A percentile compares a stretch with the other conserved stretches of the same genome.
phyloP scores from a whole-genome alignment of 164 flowering plant species.

The Aristolochia contorta region DNA sequence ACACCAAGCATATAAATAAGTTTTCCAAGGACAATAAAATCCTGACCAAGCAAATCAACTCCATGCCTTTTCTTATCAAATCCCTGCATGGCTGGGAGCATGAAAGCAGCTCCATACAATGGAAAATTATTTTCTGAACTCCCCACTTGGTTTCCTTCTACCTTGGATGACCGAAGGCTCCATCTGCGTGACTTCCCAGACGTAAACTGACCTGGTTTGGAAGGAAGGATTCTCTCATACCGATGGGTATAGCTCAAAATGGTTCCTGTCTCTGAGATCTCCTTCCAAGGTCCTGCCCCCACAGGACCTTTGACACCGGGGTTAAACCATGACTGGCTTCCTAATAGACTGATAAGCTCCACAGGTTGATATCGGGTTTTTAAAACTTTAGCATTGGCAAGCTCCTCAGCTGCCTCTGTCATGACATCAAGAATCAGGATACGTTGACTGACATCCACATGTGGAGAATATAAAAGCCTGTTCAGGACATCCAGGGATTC shows the following conservation, averaged over 20 bases:
- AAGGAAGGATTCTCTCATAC: constrained; percentile 82
- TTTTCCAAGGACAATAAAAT: constrained; percentile 86
- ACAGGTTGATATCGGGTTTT: constrained; percentile 27
- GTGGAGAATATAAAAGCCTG: constrained; percentile 75
- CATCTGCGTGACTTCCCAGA: constrained; percentile 81
- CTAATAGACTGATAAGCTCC: constrained; percentile 51
- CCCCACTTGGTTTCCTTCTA: constrained; percentile 33
- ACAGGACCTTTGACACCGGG: constrained; percentile 64
- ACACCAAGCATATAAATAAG: constrained; percentile 89
- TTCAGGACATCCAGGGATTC: constrained; percentile 62
- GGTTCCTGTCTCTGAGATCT: constrained; percentile 51
- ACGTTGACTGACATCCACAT: constrained; percentile 82
- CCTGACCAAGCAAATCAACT: constrained; percentile 86
- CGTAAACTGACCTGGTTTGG: constrained; percentile 39
- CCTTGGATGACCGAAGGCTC: constrained; percentile 38
- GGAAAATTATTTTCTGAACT: constrained; percentile 73
- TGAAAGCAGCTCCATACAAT: constrained; percentile 87
- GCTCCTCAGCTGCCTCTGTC: constrained; percentile 91
- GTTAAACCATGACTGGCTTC: constrained; percentile 71
- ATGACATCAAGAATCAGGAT: constrained; percentile 88
- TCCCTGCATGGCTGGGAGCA: constrained; percentile 96
- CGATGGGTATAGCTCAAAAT: constrained; percentile 57
- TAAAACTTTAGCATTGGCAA: constrained; percentile 40
- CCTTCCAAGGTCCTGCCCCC: constrained; percentile 82
- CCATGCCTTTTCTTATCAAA: constrained; percentile 95